Evolutionary conservation across 495 filamentous ascomycete genomes (phyloP).

Genomic region (Trypethelium eluteriae): DNA sequence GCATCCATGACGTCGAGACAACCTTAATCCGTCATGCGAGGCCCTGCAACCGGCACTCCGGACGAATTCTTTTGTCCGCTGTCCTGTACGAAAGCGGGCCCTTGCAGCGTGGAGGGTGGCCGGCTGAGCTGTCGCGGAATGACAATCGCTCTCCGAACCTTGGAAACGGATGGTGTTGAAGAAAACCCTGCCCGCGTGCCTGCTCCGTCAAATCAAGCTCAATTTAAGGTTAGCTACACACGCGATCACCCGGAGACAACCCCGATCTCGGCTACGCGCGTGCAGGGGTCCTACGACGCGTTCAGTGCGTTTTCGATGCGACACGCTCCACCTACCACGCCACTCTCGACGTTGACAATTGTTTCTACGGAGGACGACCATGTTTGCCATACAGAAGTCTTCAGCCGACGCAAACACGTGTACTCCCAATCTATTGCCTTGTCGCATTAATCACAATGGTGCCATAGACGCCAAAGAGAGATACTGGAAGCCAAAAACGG

Average conservation of each 20-base stretch:
- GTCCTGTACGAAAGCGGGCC: neutral
- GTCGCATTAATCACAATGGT: constrained; percentile 73
- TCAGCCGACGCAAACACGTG: constrained; percentile 35
- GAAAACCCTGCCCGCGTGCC: neutral
- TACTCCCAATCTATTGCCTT: constrained; percentile 76
- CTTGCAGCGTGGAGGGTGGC: constrained; percentile 1
- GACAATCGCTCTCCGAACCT: neutral
- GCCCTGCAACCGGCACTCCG: neutral
- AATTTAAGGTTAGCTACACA: constrained; percentile 1
- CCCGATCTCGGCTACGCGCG: constrained; percentile 6
- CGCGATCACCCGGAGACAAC: neutral
- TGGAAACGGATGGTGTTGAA: constrained; percentile 6
- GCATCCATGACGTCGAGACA: constrained; percentile 12
- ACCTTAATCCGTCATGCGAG: constrained; percentile 3
- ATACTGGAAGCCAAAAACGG: constrained; percentile 60
- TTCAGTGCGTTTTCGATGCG: neutral
- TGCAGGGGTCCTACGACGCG: constrained; percentile 2
- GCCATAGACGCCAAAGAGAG: constrained; percentile 53
- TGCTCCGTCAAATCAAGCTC: neutral
- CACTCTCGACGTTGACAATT: neutral
- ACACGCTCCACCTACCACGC: neutral
- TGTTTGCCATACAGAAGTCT: constrained; percentile 21
- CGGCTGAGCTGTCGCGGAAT: neutral
- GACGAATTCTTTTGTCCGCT: neutral
- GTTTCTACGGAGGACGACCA: neutral